phyloP scores from a whole-genome alignment of 163 green algal species.

The Chlorella variabilis region DNA sequence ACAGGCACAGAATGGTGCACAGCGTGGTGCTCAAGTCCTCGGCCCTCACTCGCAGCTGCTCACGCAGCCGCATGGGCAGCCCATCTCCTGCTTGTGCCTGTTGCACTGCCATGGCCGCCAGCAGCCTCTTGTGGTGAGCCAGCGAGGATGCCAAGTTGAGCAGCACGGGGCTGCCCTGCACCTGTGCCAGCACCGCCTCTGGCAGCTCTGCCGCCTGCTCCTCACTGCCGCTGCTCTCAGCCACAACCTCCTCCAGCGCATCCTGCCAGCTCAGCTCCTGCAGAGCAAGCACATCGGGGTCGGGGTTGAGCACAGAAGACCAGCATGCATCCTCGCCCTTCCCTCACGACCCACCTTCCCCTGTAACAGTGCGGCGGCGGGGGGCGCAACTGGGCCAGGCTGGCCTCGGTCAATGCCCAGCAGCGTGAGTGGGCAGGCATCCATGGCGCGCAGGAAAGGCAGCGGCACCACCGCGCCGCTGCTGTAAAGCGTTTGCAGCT shows the following conservation, averaged over 20 bases:
- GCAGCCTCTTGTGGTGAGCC: constrained; percentile 57
- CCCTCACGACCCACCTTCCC: not conserved
- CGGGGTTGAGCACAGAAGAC: too few relatives aligned
- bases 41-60: constrained; percentile 36
- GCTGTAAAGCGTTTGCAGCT: constrained; percentile 73
- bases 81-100: constrained; percentile 44
- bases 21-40: constrained; percentile 59
- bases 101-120: constrained; percentile 45
- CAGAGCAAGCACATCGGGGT: too few relatives aligned
- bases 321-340: not conserved
- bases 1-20: constrained; percentile 61
- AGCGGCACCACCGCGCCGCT: constrained; percentile 79
- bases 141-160: constrained; percentile 65
- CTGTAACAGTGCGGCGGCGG: not conserved
- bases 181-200: constrained; percentile 45
- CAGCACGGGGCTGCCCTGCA: constrained; percentile 52
- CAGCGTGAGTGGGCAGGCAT: constrained; percentile 71
- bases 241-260: constrained; percentile 29
- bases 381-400: not conserved
- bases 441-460: constrained; percentile 77
- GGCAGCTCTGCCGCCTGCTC: constrained; percentile 41
- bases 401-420: constrained; percentile 47
- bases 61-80: constrained; percentile 4
- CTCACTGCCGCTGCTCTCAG: not conserved
- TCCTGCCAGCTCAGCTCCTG: constrained; percentile 32